Percentiles rank a stretch among this genome's conserved stretches.
Conservation (phyloP, 2,329 filamentous ascomycete species). For the Pseudogymnoascus sp. region DNA sequence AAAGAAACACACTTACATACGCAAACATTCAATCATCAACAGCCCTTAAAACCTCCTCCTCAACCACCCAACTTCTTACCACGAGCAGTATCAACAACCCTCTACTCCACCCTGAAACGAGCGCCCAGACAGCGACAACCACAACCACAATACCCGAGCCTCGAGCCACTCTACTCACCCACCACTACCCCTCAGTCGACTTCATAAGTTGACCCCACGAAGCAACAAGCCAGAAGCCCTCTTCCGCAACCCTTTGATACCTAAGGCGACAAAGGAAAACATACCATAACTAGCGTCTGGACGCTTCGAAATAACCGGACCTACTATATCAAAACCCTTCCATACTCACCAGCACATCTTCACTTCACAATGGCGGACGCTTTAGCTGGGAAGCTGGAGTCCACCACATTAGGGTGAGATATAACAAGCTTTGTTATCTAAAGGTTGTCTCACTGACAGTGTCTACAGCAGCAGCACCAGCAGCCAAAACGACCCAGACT, state of each 20-base stretch:
- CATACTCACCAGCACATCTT: not conserved
- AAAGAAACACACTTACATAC: not conserved
- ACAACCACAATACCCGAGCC: not conserved
- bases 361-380: slow-evolving; percentile 36
- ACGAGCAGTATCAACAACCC: slow-evolving; percentile 4
- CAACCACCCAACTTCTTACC: not conserved
- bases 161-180: slow-evolving; percentile 3
- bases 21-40: not conserved
- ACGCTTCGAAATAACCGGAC: not conserved
- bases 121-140: not conserved
- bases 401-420: slow-evolving; percentile 41
- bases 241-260: slow-evolving; percentile 3
- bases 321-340: not conserved
- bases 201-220: not conserved
- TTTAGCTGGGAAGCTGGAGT: slow-evolving; percentile 48
- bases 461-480: slow-evolving; percentile 39
- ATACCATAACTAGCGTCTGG: not conserved
- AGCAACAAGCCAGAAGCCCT: not conserved
- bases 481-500: slow-evolving; percentile 50
- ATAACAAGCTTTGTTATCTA: slow-evolving; percentile 29
- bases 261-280: slow-evolving; percentile 8
- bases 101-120: not conserved
- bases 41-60: not conserved
- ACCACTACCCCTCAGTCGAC: slow-evolving; percentile 8
- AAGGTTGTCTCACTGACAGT: slow-evolving; percentile 31